Percentiles rank a stretch among this genome's conserved stretches.
Conservation (phyloP, 148 eudicot genomes). For the Camellia lanceoleosa region DNA sequence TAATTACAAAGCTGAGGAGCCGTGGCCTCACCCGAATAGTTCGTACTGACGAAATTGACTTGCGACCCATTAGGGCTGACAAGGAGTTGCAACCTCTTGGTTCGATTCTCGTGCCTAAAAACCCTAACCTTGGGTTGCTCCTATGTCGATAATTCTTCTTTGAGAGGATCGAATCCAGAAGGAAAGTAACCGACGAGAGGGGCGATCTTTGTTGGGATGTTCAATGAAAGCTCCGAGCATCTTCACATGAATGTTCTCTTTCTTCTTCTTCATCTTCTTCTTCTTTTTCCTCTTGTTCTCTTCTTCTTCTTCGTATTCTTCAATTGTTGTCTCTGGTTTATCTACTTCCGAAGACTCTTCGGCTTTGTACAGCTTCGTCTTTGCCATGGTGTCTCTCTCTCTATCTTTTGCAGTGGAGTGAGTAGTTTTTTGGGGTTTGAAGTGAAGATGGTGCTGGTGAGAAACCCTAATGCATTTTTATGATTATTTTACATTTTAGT, state of each 20-base stretch:
- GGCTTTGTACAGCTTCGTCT: neutral
- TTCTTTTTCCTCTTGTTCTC: neutral
- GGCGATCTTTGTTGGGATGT: constrained; percentile 27
- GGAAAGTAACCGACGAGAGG: constrained; percentile 68
- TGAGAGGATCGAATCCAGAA: constrained; percentile 47
- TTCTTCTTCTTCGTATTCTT: constrained; percentile 20
- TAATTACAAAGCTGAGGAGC: constrained; percentile 55
- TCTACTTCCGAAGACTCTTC: constrained; percentile 6
- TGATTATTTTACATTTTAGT: too few species aligned
- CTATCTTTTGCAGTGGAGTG: neutral
- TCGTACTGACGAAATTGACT: constrained; percentile 55
- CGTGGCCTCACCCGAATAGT: constrained; percentile 57
- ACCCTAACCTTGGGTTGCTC: constrained; percentile 25
- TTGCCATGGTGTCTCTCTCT: neutral
- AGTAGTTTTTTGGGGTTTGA: too few species aligned
- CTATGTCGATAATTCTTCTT: too few species aligned
- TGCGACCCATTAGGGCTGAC: constrained; percentile 38
- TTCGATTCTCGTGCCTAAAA: constrained; percentile 29
- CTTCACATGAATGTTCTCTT: constrained; percentile 17
- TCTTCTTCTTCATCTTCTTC: constrained; percentile 15
- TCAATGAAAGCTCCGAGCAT: constrained; percentile 26
- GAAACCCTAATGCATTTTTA: neutral
- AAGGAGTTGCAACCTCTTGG: constrained; percentile 50
- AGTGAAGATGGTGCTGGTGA: too few species aligned
- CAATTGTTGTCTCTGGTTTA: constrained; percentile 21